These are phyloP conservation scores for Fraxinus paxiana DNA, from an alignment of 305 asterid genomes.

Conservation along the genomic window DNA sequence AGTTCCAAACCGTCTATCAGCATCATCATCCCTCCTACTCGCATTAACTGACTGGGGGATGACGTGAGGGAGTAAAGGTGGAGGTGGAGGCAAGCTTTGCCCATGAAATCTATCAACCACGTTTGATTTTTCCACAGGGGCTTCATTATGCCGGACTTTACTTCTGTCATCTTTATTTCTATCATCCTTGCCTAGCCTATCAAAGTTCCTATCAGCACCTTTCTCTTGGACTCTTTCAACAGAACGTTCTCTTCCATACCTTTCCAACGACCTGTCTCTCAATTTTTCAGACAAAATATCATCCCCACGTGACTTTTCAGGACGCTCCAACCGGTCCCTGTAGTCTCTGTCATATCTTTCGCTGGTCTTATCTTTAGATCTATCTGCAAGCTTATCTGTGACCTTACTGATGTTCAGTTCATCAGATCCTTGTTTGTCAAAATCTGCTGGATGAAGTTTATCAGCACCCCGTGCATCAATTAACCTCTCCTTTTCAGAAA, in stretches of 20 bases:
- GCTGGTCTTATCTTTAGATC: conserved; percentile 72
- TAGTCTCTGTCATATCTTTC: conserved; percentile 84
- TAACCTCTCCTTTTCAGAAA: conserved; percentile 69
- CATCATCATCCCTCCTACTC: conserved; percentile 82
- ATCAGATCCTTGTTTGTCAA: conserved; percentile 58
- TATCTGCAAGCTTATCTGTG: conserved; percentile 59
- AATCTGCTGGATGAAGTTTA: conserved; percentile 44
- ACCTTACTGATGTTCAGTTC: conserved; percentile 55
- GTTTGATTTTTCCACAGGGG: conserved; percentile 59
- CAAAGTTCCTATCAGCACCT: conserved; percentile 73
- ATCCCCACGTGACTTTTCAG: conserved; percentile 78
- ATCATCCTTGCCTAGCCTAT: conserved; percentile 73
- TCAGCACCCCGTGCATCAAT: conserved; percentile 52
- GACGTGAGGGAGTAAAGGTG: conserved; percentile 88
- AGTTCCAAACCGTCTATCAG: conserved; percentile 81
- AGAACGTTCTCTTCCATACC: conserved; percentile 87
- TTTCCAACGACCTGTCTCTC: conserved; percentile 85
- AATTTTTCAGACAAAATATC: conserved; percentile 64
- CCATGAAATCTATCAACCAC: conserved; percentile 73
- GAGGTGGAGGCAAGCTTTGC: conserved; percentile 94
- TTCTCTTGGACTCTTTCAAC: conserved; percentile 75
- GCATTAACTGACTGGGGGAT: conserved; percentile 77
- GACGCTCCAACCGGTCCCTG: conserved; percentile 68
- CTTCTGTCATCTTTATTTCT: conserved; percentile 73
- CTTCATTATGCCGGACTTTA: conserved; percentile 59